Percentiles rank a stretch among this genome's conserved stretches.
phyloP scores from a whole-genome alignment of 2,329 filamentous ascomycete genomes.

The Lasiodiplodia gonubiensis region DNA sequence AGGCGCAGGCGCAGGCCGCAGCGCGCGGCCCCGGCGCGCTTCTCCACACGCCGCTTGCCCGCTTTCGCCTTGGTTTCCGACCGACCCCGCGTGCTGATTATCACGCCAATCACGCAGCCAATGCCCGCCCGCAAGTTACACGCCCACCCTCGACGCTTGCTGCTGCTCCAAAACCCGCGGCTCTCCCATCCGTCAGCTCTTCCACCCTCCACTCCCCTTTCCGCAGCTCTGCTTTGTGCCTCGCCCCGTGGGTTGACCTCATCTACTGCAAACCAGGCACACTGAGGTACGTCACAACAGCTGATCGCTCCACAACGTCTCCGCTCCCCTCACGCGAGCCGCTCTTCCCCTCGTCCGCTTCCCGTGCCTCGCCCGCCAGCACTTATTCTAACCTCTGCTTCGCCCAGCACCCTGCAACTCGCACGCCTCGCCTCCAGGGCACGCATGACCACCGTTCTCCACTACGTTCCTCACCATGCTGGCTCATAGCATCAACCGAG shows the following conservation, averaged over 20 bases:
- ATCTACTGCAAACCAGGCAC: background rate
- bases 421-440: background rate
- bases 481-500: conserved; percentile 20
- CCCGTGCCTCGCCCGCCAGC: background rate
- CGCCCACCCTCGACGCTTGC: background rate
- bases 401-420: background rate
- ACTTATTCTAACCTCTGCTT: conserved; percentile 3
- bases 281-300: conserved; percentile 16
- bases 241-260: background rate
- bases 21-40: conserved; percentile 5
- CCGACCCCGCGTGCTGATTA: conserved; percentile 25
- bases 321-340: conserved; percentile 4
- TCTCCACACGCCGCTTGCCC: conserved; percentile 21
- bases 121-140: background rate
- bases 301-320: background rate
- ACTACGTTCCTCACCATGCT: conserved; percentile 2
- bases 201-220: background rate
- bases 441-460: conserved; percentile 5
- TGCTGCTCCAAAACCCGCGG: conserved; percentile 9
- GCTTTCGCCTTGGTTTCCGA: conserved; percentile 21
- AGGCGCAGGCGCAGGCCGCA: background rate
- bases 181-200: conserved; percentile 8
- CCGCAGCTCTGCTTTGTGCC: conserved; percentile 3
- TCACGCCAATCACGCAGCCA: conserved; percentile 9
- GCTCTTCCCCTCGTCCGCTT: background rate